Conservation (phyloP, 176 grass and related monocot species). For the Typha latifolia region DNA sequence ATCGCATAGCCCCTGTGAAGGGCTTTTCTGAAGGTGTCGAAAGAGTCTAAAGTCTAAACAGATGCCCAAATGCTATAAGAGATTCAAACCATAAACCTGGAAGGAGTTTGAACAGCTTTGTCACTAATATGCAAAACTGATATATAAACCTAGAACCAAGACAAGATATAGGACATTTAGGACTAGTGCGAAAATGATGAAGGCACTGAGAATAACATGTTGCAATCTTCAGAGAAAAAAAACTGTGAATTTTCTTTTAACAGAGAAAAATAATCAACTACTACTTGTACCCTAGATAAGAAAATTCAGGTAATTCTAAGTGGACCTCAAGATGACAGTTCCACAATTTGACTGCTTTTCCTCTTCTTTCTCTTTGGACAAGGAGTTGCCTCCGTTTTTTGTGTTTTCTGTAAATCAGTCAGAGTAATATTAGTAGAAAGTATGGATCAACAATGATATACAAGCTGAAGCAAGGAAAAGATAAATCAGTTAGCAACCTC, state of each 20-base stretch:
- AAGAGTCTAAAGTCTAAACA: no score
- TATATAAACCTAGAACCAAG: background rate
- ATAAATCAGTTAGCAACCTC: background rate
- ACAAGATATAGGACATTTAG: background rate
- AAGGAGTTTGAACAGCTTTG: background rate
- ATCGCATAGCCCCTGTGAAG: no score
- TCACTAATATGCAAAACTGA: background rate
- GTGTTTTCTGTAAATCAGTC: background rate
- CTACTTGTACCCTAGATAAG: background rate
- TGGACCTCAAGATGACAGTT: conserved; percentile 1
- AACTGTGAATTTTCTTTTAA: background rate
- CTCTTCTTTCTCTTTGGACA: conserved; percentile 2
- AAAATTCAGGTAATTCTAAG: background rate
- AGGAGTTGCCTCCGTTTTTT: background rate
- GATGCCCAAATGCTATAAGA: no score
- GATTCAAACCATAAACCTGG: no score
- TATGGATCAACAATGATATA: background rate
- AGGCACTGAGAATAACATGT: background rate
- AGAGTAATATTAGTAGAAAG: background rate
- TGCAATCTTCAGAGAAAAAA: background rate
- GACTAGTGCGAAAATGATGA: no score
- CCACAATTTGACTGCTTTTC: background rate
- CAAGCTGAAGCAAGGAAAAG: background rate
- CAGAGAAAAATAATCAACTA: background rate
- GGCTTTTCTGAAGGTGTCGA: no score